Percentiles rank a stretch among this genome's conserved stretches.
These are phyloP conservation scores for Microbotryum lychnidis-dioicae DNA, from an alignment of 1,284 basidiomycete genomes.

Conservation along the genomic window DNA sequence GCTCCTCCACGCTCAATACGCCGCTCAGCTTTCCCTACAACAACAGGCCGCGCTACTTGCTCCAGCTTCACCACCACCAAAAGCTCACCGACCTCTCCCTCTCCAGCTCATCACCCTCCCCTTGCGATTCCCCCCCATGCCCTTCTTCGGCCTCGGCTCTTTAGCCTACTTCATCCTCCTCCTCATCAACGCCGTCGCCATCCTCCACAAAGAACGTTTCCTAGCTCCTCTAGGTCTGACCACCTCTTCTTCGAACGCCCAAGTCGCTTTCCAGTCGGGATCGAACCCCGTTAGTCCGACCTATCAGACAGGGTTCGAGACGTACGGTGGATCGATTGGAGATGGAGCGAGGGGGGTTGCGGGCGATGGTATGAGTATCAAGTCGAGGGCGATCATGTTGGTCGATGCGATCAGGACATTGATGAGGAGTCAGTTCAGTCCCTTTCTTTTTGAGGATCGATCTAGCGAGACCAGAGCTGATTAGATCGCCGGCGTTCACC, in stretches of 20 bases:
- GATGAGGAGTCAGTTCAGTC: slow-evolving; percentile 23
- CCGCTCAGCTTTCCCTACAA: too few relatives aligned
- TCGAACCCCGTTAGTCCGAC: neutral
- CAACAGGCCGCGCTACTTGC: too few relatives aligned
- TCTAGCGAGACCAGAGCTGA: neutral
- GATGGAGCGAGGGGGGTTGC: neutral
- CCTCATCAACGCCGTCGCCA: slow-evolving; percentile 29
- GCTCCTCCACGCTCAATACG: too few relatives aligned
- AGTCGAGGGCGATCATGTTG: slow-evolving; percentile 22
- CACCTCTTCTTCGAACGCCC: neutral
- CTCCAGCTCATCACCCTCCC: too few relatives aligned
- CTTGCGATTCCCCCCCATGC: too few relatives aligned
- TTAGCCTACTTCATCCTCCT: slow-evolving; percentile 30
- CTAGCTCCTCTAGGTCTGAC: slow-evolving; percentile 24
- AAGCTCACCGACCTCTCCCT: too few relatives aligned
- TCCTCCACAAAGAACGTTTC: slow-evolving; percentile 31
- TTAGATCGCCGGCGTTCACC: neutral
- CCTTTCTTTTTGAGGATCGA: neutral
- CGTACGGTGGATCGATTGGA: slow-evolving; percentile 6
- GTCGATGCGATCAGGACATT: slow-evolving; percentile 28
- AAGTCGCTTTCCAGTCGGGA: neutral
- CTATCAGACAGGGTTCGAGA: slow-evolving; percentile 9
- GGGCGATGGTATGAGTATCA: slow-evolving; percentile 6
- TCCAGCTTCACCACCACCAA: too few relatives aligned
- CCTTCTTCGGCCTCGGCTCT: slow-evolving; percentile 6